phyloP scores from a whole-genome alignment of 495 filamentous ascomycete species.

The Entonaema liquescens region DNA sequence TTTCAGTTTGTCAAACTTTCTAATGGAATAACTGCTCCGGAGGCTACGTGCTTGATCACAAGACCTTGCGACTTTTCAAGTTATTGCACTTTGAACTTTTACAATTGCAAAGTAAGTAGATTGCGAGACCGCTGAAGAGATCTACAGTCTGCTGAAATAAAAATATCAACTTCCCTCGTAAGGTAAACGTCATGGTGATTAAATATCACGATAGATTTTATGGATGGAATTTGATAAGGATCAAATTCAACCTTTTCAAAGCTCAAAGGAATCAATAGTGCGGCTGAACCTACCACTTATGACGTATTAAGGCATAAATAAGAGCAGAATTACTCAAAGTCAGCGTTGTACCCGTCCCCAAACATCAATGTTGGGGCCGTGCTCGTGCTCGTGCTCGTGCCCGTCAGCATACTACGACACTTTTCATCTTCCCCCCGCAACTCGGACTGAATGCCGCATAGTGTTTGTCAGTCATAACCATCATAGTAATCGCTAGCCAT shows the following conservation, averaged over 20 bases:
- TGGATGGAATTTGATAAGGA: background rate
- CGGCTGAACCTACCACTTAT: background rate
- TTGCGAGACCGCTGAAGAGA: background rate
- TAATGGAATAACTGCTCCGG: background rate
- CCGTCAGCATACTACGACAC: background rate
- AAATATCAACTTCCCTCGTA: background rate
- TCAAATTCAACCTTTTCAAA: background rate
- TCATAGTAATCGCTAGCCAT: background rate
- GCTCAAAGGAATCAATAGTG: background rate
- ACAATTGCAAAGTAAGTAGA: background rate
- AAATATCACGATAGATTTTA: background rate
- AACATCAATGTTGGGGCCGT: background rate
- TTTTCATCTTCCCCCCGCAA: background rate
- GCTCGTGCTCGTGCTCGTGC: background rate
- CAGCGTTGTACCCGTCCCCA: background rate
- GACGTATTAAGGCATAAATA: background rate
- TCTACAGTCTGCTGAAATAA: background rate
- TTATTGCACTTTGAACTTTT: background rate
- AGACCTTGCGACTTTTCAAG: background rate
- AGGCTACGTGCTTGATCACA: background rate
- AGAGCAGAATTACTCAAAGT: background rate
- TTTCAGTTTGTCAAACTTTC: constrained; percentile 1
- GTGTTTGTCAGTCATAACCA: background rate
- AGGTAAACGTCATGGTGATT: background rate
- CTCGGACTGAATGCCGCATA: background rate